Base-by-base conservation (phyloP, 1,284 basidiomycete genomes). In the Neotropicomus parvogracilis region DNA sequence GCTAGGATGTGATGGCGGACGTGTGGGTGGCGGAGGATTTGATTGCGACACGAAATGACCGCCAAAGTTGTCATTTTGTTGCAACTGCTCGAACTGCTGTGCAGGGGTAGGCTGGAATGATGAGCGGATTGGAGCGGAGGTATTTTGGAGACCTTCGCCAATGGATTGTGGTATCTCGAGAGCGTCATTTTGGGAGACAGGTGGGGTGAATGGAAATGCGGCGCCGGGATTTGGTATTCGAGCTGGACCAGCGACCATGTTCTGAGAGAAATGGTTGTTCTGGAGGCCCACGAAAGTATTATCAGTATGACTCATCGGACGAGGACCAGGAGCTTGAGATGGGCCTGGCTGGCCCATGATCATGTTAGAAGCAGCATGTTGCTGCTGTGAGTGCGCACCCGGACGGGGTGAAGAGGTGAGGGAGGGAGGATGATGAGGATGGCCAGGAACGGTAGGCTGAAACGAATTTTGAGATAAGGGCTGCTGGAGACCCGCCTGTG, bases 81-180 rank as follows among this genome's bases (percentile, higher is more conserved):
- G 73, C 72, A 81, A 78, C 46, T 73, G 67, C 42, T 75, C 74
- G 49, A 75, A 71, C 42, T 77, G 74, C 57, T 85, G 82, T 7
- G 81, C 79, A 8, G 83, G 80, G 3, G 82, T 83, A 17, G 72
- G 58, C 14, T 73, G 73, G 49, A 81, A 78, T 11, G 65, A 58
- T 8, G 68, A 33, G 20, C 75, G 73, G 42, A 63, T 72, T 17
- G 71, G 63, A 19, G 60, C 59, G 20, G 65, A 52, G 33, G 68
- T 54, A 52, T 73, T 70, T 44, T 69, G 72, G 4, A 72, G 59
- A 51, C 72, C 66, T 41, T 78, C 76, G 17, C 65, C 53, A 36
- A 73, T 67, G 17, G 67, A 65, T 51, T 70, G 73, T 27, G 74
- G 70, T 27, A 69, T 61, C 35, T 69, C 64, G 46, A 67, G 60